These are phyloP conservation scores for Solanum tarapatanum DNA, from an alignment of 257 asterid genomes.

Conservation along the genomic window DNA sequence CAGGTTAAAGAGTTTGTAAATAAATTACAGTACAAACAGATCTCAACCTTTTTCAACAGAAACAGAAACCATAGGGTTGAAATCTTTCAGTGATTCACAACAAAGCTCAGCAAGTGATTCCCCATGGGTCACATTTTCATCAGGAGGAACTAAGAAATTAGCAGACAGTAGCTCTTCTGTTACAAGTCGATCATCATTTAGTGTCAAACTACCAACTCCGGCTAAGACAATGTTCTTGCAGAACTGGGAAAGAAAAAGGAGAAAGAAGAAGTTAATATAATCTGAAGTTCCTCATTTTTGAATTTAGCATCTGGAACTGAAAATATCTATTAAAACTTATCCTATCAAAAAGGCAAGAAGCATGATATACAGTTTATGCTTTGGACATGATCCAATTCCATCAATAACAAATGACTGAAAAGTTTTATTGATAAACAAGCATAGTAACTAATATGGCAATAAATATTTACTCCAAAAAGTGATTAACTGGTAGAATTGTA, in stretches of 20 bases:
- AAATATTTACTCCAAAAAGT: not conserved
- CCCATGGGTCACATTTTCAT: constrained; percentile 33
- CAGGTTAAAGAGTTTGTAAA: not conserved
- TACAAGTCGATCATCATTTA: constrained; percentile 65
- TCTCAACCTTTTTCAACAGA: constrained; percentile 65
- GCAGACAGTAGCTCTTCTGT: constrained; percentile 65
- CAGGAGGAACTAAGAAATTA: constrained; percentile 64
- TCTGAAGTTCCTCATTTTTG: not conserved
- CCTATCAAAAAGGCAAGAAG: not conserved
- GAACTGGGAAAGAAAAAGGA: constrained; percentile 34
- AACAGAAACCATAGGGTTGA: constrained; percentile 94
- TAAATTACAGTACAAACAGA: not conserved
- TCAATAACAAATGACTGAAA: not conserved
- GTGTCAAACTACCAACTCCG: constrained; percentile 86
- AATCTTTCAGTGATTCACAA: constrained; percentile 81
- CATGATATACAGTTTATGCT: not conserved
- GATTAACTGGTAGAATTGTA: not conserved
- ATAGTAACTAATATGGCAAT: not conserved
- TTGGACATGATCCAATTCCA: not conserved
- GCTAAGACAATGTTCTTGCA: constrained; percentile 96
- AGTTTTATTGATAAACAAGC: not conserved
- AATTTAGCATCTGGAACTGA: not conserved
- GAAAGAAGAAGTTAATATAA: not conserved
- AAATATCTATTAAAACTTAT: not conserved
- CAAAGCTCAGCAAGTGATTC: constrained; percentile 83